Evolutionary conservation across 306 rosid species (phyloP).

Genomic region (Sindora glabra): DNA sequence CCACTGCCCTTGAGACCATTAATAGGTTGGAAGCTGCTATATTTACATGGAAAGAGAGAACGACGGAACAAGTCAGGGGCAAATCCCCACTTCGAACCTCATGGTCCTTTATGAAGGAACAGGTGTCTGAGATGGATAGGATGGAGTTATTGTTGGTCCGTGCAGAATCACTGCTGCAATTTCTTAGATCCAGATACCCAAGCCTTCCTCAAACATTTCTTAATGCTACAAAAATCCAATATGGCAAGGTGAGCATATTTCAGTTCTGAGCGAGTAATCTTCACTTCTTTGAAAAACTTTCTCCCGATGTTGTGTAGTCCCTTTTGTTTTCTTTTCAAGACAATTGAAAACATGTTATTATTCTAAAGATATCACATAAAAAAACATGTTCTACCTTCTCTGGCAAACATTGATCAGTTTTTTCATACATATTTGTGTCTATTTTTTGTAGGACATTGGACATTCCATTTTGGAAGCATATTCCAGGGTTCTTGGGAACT

Average conservation of each 20-base stretch:
- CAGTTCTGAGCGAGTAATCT: too few species aligned
- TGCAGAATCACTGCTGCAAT: constrained; percentile 56
- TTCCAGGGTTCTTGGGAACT: constrained; percentile 82
- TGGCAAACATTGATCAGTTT: constrained; percentile 1
- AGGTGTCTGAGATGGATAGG: constrained; percentile 55
- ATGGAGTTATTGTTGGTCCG: constrained; percentile 43
- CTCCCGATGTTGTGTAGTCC: too few species aligned
- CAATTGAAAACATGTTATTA: too few species aligned
- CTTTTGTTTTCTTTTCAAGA: too few species aligned
- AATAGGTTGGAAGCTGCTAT: constrained; percentile 75
- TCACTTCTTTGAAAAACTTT: too few species aligned
- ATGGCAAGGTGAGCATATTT: constrained; percentile 91
- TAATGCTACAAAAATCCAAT: constrained; percentile 70
- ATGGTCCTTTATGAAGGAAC: constrained; percentile 73
- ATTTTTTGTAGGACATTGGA: constrained; percentile 72
- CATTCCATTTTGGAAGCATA: constrained; percentile 81
- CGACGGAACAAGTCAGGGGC: constrained; percentile 33
- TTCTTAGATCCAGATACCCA: constrained; percentile 60
- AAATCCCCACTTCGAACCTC: constrained; percentile 67
- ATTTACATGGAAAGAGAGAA: constrained; percentile 72
- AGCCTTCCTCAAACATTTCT: constrained; percentile 87
- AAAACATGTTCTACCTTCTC: too few species aligned
- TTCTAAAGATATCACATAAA: too few species aligned
- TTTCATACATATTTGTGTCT: constrained; percentile 1
- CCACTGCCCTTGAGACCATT: constrained; percentile 54